Conservation (phyloP, 2,329 filamentous ascomycete species). For the Monosporascus sp. region DNA sequence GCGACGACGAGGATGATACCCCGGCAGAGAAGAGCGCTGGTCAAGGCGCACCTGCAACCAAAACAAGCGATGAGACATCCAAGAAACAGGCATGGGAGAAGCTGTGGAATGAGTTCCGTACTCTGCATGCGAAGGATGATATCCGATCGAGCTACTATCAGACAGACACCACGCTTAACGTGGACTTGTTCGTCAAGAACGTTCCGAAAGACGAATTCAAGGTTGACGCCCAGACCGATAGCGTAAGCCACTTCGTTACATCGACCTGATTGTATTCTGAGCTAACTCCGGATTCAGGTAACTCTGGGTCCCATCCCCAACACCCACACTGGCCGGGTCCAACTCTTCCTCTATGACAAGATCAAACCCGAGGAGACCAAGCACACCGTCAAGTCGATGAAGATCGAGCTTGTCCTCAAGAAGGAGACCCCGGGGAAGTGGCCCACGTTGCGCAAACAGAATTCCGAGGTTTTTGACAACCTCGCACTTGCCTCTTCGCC, state of each 20-base stretch:
- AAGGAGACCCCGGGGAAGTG: constrained; percentile 69
- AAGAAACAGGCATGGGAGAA: constrained; percentile 11
- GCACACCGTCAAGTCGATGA: constrained; percentile 65
- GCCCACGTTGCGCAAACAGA: constrained; percentile 42
- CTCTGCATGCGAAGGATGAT: constrained; percentile 21
- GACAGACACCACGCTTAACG: constrained; percentile 28
- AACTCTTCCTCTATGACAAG: constrained; percentile 58
- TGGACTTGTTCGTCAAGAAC: constrained; percentile 36
- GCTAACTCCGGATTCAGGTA: constrained; percentile 4
- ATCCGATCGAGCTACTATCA: constrained; percentile 39
- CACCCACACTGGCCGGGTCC: constrained; percentile 44
- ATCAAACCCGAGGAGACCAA: constrained; percentile 59
- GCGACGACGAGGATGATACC: neutral
- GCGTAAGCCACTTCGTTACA: constrained; percentile 5
- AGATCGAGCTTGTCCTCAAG: constrained; percentile 70
- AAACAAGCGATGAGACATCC: neutral
- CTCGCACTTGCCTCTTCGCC: constrained; percentile 11
- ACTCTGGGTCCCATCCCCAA: constrained; percentile 41
- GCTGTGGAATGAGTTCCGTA: constrained; percentile 15
- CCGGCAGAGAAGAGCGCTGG: too few relatives aligned
- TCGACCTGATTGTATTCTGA: neutral
- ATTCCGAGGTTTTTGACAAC: constrained; percentile 33
- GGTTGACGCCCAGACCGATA: constrained; percentile 27
- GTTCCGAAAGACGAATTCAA: constrained; percentile 35
- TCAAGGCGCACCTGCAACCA: neutral